Percentiles rank a stretch among this genome's conserved stretches.
phyloP scores from a whole-genome alignment of 371 early-diverging fungal species.

The Lichtheimia hyalospora region DNA sequence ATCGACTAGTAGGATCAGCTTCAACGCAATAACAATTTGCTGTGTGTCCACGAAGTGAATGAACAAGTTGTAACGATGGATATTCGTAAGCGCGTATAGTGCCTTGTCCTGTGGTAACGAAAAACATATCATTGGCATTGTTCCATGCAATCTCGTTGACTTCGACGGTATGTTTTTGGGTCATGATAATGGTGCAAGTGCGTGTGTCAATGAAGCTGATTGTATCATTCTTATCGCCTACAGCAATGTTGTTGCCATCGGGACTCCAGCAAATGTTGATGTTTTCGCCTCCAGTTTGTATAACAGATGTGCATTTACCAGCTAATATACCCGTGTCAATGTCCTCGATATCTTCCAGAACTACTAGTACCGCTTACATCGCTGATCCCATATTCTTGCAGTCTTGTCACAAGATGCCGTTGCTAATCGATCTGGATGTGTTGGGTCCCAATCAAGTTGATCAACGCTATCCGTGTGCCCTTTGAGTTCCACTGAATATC shows the following conservation, averaged over 20 bases:
- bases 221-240: constrained; percentile 82
- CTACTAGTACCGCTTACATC: constrained; percentile 49
- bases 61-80: constrained; percentile 55
- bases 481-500: constrained; percentile 65
- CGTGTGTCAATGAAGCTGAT: constrained; percentile 79
- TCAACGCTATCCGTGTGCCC: constrained; percentile 89
- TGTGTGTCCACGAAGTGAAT: constrained; percentile 73
- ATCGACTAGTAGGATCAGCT: constrained; percentile 77
- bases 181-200: constrained; percentile 55
- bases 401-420: constrained; percentile 87
- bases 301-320: constrained; percentile 59
- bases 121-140: constrained; percentile 73
- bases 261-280: constrained; percentile 89
- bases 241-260: constrained; percentile 77
- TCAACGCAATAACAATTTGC: constrained; percentile 84
- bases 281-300: constrained; percentile 80
- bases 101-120: constrained; percentile 79
- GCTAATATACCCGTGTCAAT: constrained; percentile 30
- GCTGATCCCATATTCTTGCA: constrained; percentile 85
- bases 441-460: constrained; percentile 83
- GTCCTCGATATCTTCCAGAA: background rate
- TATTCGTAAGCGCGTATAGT: constrained; percentile 70
- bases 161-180: constrained; percentile 58
- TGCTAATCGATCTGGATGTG: constrained; percentile 72
- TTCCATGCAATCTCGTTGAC: constrained; percentile 85